Evolutionary conservation across 805 yeast species (phyloP), one percentile per base, ranked within the genome.

Genomic region (Cyberlindnera maclurae): DNA sequence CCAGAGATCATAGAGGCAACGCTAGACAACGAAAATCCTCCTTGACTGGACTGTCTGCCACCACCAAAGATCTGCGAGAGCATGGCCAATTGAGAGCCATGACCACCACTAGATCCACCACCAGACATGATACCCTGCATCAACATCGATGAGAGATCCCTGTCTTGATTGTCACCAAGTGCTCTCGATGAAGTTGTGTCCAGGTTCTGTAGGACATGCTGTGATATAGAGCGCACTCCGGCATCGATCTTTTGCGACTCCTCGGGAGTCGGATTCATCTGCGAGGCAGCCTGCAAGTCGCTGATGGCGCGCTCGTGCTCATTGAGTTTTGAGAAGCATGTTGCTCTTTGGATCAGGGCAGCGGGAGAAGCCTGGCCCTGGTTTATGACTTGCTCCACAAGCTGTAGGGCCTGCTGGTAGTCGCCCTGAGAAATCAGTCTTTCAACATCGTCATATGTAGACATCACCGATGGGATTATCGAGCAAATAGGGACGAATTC

Each of bases 301-400:
- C 46, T 38, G 22, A 51, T 40, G 11, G 59, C 58, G 31, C 41
- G 38, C 26, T 50, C 44, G 15, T 42, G 49, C 24, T 50, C 39
- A 4, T 46, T 41, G 11, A 41, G 17, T 16, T 45, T 31, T 11
- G 51, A 31, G 16, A 43, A 43, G 5, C 49, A 49, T 8, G 34
- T 33, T 1, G 58, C 56, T 31, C 54, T 45, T 36, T 44, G 50
- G 40, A 52, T 54, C 24, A 51, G 31, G 2, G 49, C 38, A 11
- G 48, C 42, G 4, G 52, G 37, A 4, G 44, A 33, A 12, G 46
- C 46, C n/a, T 54, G 51, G 15, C 49, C 50, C 18, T 46, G 42
- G n/a, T 30, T 17, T 28, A 44, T 41, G 8, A 38, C 38, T 31
- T 41, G 45, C 13, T 50, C 45, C 3, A 41, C 16, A 26, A 41